phyloP scores from a whole-genome alignment of 2,329 filamentous ascomycete genomes.

The Parafenestella ontariensis region DNA sequence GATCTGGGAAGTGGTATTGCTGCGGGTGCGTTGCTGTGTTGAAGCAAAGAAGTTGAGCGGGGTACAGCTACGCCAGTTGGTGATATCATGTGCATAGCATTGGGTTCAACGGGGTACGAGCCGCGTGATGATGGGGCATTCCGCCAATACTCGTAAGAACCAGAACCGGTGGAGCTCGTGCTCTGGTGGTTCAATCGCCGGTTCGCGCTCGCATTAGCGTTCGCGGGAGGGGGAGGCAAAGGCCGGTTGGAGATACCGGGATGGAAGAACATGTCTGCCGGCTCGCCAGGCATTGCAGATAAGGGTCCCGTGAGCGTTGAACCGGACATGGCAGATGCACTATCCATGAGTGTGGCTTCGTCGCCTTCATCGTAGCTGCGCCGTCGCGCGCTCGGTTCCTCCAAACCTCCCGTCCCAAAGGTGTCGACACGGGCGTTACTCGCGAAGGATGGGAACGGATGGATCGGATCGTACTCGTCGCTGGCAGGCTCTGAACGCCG shows the following conservation, averaged over 20 bases:
- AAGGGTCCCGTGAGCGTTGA: slow-evolving; percentile 33
- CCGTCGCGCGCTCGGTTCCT: slow-evolving; percentile 73
- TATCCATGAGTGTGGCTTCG: slow-evolving; percentile 64
- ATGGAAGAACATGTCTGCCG: slow-evolving; percentile 92
- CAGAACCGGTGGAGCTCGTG: slow-evolving; percentile 38
- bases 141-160: slow-evolving; percentile 57
- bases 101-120: slow-evolving; percentile 43
- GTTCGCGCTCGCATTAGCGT: slow-evolving; percentile 50
- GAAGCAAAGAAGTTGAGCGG: slow-evolving; percentile 70
- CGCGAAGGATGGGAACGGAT: slow-evolving; percentile 64
- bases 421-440: slow-evolving; percentile 80
- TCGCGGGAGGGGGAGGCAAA: slow-evolving; percentile 69
- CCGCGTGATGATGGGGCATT: slow-evolving; percentile 39
- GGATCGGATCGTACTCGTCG: slow-evolving; percentile 57
- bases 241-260: slow-evolving; percentile 73
- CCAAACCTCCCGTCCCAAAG: slow-evolving; percentile 86
- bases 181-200: slow-evolving; percentile 53
- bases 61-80: slow-evolving; percentile 44
- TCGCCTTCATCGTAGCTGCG: slow-evolving; percentile 94
- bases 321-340: slow-evolving; percentile 28
- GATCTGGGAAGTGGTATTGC: slow-evolving; percentile 85
- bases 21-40: slow-evolving; percentile 79
- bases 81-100: slow-evolving; percentile 40
- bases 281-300: slow-evolving; percentile 61
- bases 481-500: slow-evolving; percentile 53